Percentiles rank a stretch among this genome's conserved stretches.
phyloP scores from a whole-genome alignment of 768 basidiomycete species.

The Termitomyces sp. region DNA sequence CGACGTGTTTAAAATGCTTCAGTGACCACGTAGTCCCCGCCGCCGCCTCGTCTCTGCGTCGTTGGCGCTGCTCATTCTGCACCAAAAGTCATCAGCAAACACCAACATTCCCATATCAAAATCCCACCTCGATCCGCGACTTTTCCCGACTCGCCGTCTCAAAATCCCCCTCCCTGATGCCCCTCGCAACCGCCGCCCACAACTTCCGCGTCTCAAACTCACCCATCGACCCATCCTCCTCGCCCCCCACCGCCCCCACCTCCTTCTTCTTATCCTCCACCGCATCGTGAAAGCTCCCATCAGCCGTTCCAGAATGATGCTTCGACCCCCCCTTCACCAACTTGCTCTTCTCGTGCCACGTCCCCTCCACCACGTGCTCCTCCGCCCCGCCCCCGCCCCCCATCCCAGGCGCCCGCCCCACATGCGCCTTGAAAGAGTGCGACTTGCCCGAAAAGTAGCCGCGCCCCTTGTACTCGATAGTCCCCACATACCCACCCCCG shows the following conservation, averaged over 20 bases:
- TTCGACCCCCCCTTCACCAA: conserved; percentile 25
- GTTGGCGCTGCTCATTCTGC: conserved; percentile 90
- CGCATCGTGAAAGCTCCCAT: conserved; percentile 71
- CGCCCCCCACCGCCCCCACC: conserved; percentile 54
- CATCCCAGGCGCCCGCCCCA: conserved; percentile 33
- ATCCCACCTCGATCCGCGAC: conserved; percentile 76
- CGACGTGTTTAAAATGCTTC: conserved; percentile 70
- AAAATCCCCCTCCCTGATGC: conserved; percentile 88
- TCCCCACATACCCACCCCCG: conserved; percentile 32
- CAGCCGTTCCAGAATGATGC: conserved; percentile 13
- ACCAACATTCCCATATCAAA: neutral
- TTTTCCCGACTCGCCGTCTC: conserved; percentile 89
- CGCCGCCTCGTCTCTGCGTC: conserved; percentile 73
- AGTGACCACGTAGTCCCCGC: conserved; percentile 69
- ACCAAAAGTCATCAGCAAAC: neutral
- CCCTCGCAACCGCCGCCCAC: conserved; percentile 84
- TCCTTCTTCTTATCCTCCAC: conserved; percentile 61
- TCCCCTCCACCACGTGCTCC: conserved; percentile 65
- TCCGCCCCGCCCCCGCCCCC: conserved; percentile 9
- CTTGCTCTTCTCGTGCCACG: conserved; percentile 71
- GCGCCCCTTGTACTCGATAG: conserved; percentile 93
- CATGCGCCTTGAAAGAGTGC: conserved; percentile 84
- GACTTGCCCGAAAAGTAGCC: conserved; percentile 94
- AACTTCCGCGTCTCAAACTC: conserved; percentile 84
- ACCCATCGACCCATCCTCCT: conserved; percentile 52